phyloP scores from a whole-genome alignment of 2,329 filamentous ascomycete genomes.

The Colletotrichum coccodes region DNA sequence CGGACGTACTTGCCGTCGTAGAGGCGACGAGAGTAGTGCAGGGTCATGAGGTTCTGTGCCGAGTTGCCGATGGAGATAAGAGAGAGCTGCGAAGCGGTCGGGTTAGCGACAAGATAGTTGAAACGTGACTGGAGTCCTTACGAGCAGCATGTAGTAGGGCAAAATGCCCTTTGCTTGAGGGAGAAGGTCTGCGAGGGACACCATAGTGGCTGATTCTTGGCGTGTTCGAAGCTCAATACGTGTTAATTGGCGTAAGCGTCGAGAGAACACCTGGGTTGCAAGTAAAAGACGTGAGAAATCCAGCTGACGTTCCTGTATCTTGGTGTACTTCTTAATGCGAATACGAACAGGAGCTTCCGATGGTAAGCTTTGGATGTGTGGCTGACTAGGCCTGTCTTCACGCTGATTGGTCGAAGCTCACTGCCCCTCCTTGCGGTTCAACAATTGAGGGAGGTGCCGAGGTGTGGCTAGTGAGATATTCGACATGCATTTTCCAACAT shows the following conservation, averaged over 20 bases:
- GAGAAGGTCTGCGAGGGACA: conserved; percentile 54
- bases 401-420: conserved; percentile 5
- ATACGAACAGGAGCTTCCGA: not conserved
- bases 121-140: conserved; percentile 44
- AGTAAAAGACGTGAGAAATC: not conserved
- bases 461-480: conserved; percentile 21
- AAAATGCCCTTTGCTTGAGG: conserved; percentile 63
- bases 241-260: not conserved
- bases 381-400: not conserved
- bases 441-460: conserved; percentile 20
- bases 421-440: conserved; percentile 5
- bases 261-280: not conserved
- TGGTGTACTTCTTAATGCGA: not conserved
- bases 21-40: conserved; percentile 85
- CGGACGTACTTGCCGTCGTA: conserved; percentile 76
- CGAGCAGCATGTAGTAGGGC: conserved; percentile 68
- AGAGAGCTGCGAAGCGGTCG: conserved; percentile 70
- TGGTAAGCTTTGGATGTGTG: not conserved
- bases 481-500: conserved; percentile 17
- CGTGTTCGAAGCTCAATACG: not conserved
- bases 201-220: conserved; percentile 48
- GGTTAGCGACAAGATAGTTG: not conserved
- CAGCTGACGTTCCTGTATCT: not conserved
- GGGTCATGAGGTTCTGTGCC: conserved; percentile 83
- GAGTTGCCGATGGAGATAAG: conserved; percentile 86